Base-by-base conservation (phyloP, 352 stramenopile species). In the Phytophthora sp. region DNA sequence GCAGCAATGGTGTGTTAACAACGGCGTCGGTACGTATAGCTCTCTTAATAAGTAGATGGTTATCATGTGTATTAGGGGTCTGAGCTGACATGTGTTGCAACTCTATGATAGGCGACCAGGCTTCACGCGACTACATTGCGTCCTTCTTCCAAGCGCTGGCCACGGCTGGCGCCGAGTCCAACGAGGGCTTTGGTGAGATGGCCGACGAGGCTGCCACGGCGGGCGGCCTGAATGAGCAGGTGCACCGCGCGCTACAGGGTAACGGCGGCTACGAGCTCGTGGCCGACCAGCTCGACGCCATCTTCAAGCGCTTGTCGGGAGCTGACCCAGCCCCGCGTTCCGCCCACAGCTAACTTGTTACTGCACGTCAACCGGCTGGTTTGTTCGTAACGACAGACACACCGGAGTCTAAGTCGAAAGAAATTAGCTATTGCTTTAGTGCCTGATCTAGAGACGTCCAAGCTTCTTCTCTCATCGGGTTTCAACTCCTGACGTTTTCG, bases 111-210 rank as follows among this genome's bases (percentile, higher is more conserved):
- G 86, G 75, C 15, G 75, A 90, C 27, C 60, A 87, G 35, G 79
- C 84, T 30, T 92, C 88, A 42, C 85, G 88, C 31, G 82, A 86
- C 63, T 95, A 88, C 57, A 86, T 95, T 53, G 77, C 85, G 20
- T 91, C 85, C 38, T 94, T 95, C 71, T 94, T 95, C 71, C 77
- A 91, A 59, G 85, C 88, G 46, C 78, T 95, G 24, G 84, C 88
- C 2, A 79, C 89, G 42, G 85, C 82, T 12, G 88, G 88, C 27
- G 79, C 76, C 16, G 82, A 89, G 39, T 93, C 88, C 24, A 80
- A 71, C 16, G 85, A 94, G 54, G 56, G 67, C 8, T 95, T 95
- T 59, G 82, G 89, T 24, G 88, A 92, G 33, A 95, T 95, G 88
- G 85, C 85, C 9, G 79, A 94, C 16, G 88, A 95, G 59, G 88